A percentile compares a stretch with the other conserved stretches of the same genome.
phyloP scores from a whole-genome alignment of 2,329 filamentous ascomycete genomes.

The Fusarium palustre region DNA sequence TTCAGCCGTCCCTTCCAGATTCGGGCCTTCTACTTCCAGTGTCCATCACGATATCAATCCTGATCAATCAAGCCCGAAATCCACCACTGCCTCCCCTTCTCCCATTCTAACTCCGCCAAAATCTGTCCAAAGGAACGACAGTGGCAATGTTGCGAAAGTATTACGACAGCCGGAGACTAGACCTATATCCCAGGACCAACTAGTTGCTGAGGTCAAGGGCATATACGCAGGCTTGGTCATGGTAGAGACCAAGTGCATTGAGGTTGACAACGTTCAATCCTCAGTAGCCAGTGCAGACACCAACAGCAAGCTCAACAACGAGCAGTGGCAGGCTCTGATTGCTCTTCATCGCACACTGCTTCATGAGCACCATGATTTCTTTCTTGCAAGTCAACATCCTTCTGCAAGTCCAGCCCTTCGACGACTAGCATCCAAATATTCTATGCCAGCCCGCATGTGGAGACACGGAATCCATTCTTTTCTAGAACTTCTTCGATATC shows the following conservation, averaged over 20 bases:
- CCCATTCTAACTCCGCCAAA: not conserved
- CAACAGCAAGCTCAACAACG: constrained; percentile 62
- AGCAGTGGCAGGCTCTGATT: constrained; percentile 88
- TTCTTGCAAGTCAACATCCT: constrained; percentile 87
- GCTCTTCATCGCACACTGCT: constrained; percentile 82
- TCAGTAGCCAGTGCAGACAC: constrained; percentile 55
- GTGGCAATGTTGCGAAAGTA: constrained; percentile 8
- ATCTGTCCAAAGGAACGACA: not conserved
- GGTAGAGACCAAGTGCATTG: constrained; percentile 88
- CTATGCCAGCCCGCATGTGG: constrained; percentile 96
- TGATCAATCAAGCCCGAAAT: not conserved
- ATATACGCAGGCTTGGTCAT: constrained; percentile 87
- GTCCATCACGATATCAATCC: not conserved
- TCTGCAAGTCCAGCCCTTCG: constrained; percentile 76
- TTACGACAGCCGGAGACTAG: constrained; percentile 27
- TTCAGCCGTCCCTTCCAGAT: not conserved
- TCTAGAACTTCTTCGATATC: constrained; percentile 78
- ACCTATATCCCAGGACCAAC: constrained; percentile 77
- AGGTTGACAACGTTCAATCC: constrained; percentile 75
- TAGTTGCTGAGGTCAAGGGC: constrained; percentile 82
- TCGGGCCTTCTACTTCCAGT: not conserved
- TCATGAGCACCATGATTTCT: constrained; percentile 87
- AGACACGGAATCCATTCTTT: constrained; percentile 89
- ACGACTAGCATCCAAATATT: constrained; percentile 80
- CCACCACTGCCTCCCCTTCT: not conserved